phyloP scores from a whole-genome alignment of 345 rosid genomes.

The Pelargonium nanum region DNA sequence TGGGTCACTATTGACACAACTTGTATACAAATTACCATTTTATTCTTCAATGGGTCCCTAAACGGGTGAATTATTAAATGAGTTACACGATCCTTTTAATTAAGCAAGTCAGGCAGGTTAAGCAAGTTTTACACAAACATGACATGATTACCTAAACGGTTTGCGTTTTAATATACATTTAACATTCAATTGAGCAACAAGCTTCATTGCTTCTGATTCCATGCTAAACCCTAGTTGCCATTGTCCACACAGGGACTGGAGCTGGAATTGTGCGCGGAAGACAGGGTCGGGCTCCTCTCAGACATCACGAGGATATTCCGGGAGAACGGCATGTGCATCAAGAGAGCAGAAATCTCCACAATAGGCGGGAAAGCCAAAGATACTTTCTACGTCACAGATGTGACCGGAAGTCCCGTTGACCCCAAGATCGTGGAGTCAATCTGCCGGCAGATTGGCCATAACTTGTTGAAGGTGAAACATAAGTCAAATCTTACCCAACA shows the following conservation, averaged over 20 bases:
- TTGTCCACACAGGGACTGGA: slow-evolving; percentile 33
- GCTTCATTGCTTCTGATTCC: no score
- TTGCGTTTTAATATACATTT: no score
- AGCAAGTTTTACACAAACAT: no score
- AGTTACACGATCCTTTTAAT: no score
- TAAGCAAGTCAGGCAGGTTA: no score
- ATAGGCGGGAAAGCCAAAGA: slow-evolving; percentile 35
- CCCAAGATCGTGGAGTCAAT: slow-evolving; percentile 38
- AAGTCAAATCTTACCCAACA: slow-evolving; percentile 14
- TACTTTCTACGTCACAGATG: slow-evolving; percentile 47
- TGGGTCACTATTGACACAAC: no score
- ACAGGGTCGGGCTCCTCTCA: slow-evolving; percentile 42
- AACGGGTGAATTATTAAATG: no score
- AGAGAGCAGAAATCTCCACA: slow-evolving; percentile 48
- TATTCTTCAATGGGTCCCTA: no score
- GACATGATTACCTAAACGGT: no score
- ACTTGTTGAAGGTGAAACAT: slow-evolving; percentile 32
- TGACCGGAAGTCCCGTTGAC: slow-evolving; percentile 36
- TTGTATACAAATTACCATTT: no score
- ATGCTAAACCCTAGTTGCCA: no score
- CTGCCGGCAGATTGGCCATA: slow-evolving; percentile 34
- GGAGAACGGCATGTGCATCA: slow-evolving; percentile 40
- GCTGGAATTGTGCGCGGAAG: slow-evolving; percentile 38
- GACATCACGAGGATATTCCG: slow-evolving; percentile 51
- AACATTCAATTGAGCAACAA: no score